These are phyloP conservation scores for Clonostachys solani DNA, from an alignment of 2,329 filamentous ascomycete species.

Conservation along the genomic window DNA sequence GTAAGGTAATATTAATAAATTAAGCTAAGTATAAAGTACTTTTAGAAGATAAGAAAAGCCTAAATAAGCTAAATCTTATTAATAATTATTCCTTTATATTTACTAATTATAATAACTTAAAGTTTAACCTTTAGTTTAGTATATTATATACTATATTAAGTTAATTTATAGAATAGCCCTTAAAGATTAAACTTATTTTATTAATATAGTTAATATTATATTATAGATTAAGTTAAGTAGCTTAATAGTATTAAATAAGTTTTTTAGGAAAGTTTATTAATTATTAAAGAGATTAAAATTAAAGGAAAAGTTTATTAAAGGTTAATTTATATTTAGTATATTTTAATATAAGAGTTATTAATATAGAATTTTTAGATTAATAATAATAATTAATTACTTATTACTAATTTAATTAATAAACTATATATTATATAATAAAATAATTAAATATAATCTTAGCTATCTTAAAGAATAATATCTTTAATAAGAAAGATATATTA, in stretches of 20 bases:
- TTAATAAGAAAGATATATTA: neutral
- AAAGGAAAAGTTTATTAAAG: too few relatives aligned
- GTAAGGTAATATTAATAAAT: too few relatives aligned
- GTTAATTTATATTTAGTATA: too few relatives aligned
- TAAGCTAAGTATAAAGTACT: too few relatives aligned
- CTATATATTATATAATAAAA: neutral
- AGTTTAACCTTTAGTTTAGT: neutral
- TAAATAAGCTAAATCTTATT: too few relatives aligned
- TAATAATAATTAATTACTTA: neutral
- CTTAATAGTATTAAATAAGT: neutral
- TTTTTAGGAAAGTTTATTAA: neutral
- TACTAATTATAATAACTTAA: slow-evolving; percentile 1
- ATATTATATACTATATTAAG: neutral
- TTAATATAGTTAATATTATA: neutral
- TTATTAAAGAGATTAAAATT: neutral
- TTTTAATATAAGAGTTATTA: too few relatives aligned
- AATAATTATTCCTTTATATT: slow-evolving; percentile 3
- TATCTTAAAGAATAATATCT: neutral
- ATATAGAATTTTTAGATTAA: too few relatives aligned
- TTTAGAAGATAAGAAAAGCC: too few relatives aligned
- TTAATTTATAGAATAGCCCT: neutral
- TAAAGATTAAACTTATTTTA: neutral
- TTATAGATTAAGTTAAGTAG: neutral
- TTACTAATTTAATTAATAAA: neutral
- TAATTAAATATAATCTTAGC: neutral